A percentile compares a stretch with the other conserved stretches of the same genome.
phyloP scores from a whole-genome alignment of 441 rosid genomes.

The Corymbia calophylla region DNA sequence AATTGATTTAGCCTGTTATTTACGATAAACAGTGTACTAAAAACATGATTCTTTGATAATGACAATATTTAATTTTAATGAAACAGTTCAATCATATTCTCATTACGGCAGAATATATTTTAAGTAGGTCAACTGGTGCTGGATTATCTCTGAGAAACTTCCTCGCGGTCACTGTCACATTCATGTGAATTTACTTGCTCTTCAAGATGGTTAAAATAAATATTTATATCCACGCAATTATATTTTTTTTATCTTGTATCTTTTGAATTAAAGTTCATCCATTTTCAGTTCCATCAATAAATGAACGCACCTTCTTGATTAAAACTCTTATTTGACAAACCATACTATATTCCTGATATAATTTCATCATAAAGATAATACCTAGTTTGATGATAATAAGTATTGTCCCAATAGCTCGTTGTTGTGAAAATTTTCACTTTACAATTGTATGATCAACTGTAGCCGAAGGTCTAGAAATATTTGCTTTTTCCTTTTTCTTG shows the following conservation, averaged over 20 bases:
- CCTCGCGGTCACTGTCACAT: neutral
- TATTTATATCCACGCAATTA: neutral
- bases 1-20: neutral
- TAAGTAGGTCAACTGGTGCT: neutral
- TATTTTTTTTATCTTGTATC: neutral
- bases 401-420: neutral
- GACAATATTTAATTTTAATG: neutral
- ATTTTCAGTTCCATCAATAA: neutral
- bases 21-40: neutral
- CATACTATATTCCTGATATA: neutral
- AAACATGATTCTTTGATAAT: neutral
- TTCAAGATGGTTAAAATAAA: neutral
- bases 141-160: neutral
- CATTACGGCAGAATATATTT: neutral
- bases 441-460: neutral
- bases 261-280: neutral
- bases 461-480: fast-evolving
- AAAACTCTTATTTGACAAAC: neutral
- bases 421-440: neutral
- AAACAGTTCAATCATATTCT: neutral
- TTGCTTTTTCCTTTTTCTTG: neutral
- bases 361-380: neutral
- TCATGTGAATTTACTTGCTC: neutral
- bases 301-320: neutral
- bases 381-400: neutral